Percentiles rank a stretch among this genome's conserved stretches.
Conservation (phyloP, 202 grass and related monocot species). For the Cymbopogon flexuosus region DNA sequence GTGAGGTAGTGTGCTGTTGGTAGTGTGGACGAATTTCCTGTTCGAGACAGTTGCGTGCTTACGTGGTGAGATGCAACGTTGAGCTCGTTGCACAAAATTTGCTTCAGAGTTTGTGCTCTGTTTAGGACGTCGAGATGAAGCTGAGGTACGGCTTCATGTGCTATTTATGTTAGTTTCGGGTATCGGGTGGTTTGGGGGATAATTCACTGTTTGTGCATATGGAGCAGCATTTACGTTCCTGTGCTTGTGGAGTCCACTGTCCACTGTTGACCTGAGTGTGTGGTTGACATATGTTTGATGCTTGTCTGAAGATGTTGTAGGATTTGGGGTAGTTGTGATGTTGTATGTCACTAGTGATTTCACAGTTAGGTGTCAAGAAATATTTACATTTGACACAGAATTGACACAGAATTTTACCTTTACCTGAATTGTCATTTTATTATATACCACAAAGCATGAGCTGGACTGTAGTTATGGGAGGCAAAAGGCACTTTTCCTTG, state of each 20-base stretch:
- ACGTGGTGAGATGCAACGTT: background rate
- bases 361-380: background rate
- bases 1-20: background rate
- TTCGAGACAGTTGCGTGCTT: background rate
- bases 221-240: background rate
- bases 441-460: background rate
- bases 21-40: conserved; percentile 3
- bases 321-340: background rate
- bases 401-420: background rate
- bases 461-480: background rate
- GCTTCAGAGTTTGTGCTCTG: background rate
- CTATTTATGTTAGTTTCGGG: background rate
- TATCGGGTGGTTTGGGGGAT: background rate
- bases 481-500: background rate
- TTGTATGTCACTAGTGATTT: background rate
- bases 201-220: background rate
- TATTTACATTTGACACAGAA: background rate
- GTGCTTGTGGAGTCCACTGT: background rate
- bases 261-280: background rate
- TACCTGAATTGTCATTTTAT: background rate
- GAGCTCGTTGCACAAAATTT: background rate
- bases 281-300: background rate
- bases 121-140: background rate
- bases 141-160: background rate
- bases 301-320: background rate